phyloP scores from a whole-genome alignment of 768 basidiomycete genomes.

The Cystofilobasidium capitatum region DNA sequence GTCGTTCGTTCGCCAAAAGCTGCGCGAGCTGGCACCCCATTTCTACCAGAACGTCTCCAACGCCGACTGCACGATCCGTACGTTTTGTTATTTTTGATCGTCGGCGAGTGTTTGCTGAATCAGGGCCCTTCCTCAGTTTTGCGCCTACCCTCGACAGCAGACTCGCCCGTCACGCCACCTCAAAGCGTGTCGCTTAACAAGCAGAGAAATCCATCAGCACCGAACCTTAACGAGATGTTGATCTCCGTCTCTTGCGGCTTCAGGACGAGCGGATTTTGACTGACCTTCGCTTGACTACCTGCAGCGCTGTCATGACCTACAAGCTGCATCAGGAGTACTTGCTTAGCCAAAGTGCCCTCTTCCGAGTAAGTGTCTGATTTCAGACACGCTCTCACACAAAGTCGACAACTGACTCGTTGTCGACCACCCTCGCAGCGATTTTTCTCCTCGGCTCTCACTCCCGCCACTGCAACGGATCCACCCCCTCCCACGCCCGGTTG shows the following conservation, averaged over 20 bases:
- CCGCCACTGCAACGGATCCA: neutral
- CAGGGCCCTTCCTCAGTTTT: neutral
- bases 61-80: constrained; percentile 2
- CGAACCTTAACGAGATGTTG: neutral
- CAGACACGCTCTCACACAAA: too few species aligned
- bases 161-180: neutral
- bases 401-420: too few species aligned
- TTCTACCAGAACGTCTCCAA: neutral
- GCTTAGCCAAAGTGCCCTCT: neutral
- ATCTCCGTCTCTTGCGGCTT: neutral
- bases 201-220: too few species aligned
- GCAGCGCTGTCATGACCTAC: constrained; percentile 8
- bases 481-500: neutral
- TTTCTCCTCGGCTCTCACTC: neutral
- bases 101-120: too few species aligned
- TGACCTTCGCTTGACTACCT: too few species aligned
- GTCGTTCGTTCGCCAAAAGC: neutral
- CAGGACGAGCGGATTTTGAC: too few species aligned
- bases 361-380: neutral
- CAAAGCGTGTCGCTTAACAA: neutral
- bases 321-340: constrained; percentile 9
- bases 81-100: neutral
- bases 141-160: neutral
- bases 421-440: neutral
- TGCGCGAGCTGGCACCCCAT: neutral